Percentiles rank a stretch among this genome's conserved stretches.
Evolutionary conservation across 2,329 filamentous ascomycete species (phyloP).

Genomic region (Periglandula ipomoeae): DNA sequence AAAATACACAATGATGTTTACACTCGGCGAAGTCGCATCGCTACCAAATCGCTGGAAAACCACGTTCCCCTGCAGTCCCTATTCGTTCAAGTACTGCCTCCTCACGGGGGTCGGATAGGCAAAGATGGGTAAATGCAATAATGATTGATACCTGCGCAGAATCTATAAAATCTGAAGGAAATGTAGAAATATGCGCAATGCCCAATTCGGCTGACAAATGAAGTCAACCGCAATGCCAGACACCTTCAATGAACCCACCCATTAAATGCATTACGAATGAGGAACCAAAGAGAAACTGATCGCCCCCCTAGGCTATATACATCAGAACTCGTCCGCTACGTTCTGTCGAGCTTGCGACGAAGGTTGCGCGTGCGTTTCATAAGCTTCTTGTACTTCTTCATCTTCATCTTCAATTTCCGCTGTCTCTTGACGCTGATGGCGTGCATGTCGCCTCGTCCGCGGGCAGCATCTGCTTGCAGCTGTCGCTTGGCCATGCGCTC

Average conservation of each 20-base stretch:
- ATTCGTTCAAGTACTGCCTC: no score
- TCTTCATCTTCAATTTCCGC: constrained; percentile 98
- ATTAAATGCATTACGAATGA: constrained; percentile 16
- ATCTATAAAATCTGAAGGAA: constrained; percentile 21
- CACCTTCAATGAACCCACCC: constrained; percentile 17
- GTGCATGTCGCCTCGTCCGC: constrained; percentile 52
- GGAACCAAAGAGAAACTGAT: constrained; percentile 14
- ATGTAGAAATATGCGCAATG: constrained; percentile 20
- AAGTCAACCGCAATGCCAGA: constrained; percentile 22
- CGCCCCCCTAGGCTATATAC: constrained; percentile 17
- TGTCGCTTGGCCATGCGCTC: constrained; percentile 61
- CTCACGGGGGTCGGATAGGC: background rate
- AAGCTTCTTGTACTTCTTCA: constrained; percentile 99
- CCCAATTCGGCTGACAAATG: constrained; percentile 16
- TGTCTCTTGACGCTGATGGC: constrained; percentile 88
- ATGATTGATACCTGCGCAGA: constrained; percentile 23
- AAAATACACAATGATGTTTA: background rate
- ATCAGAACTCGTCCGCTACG: constrained; percentile 27
- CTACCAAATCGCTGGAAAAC: background rate
- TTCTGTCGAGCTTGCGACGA: constrained; percentile 72
- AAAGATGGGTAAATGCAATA: constrained; percentile 11
- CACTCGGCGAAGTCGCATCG: background rate
- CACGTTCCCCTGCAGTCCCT: background rate
- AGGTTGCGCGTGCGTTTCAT: constrained; percentile 85
- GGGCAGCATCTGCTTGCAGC: constrained; percentile 47